phyloP scores from a whole-genome alignment of 306 rosid species.

The Cajanus cajan region DNA sequence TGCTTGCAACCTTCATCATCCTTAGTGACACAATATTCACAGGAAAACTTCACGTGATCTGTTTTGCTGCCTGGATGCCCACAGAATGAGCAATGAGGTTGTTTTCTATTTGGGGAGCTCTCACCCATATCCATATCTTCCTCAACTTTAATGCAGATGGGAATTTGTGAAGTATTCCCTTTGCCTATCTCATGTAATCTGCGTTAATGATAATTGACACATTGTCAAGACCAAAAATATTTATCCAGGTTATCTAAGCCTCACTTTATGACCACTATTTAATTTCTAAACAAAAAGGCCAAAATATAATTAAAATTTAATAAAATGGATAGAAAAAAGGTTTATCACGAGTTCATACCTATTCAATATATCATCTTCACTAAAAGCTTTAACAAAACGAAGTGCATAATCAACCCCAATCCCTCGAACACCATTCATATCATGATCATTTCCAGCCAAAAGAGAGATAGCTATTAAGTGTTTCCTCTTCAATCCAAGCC shows the following conservation, averaged over 20 bases:
- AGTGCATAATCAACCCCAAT: conserved; percentile 82
- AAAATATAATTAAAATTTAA: neutral
- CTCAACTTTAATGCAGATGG: conserved; percentile 31
- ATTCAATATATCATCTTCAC: conserved; percentile 74
- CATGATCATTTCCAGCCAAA: conserved; percentile 86
- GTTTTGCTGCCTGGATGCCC: conserved; percentile 91
- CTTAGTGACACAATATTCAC: conserved; percentile 53
- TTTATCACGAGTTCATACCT: conserved; percentile 43
- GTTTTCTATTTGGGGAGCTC: conserved; percentile 48
- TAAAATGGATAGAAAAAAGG: neutral
- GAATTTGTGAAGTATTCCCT: conserved; percentile 42
- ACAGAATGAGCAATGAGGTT: conserved; percentile 82
- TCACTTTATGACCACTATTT: neutral
- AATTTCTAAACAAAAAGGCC: neutral
- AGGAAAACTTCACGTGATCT: conserved; percentile 58
- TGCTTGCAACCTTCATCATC: conserved; percentile 58
- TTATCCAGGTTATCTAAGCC: neutral
- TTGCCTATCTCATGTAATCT: conserved; percentile 78
- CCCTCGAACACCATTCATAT: conserved; percentile 79
- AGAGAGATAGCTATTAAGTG: conserved; percentile 85
- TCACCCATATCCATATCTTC: conserved; percentile 41
- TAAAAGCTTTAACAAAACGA: conserved; percentile 60
- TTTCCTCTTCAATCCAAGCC: conserved; percentile 86
- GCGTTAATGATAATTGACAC: conserved; percentile 34
- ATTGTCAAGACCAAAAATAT: neutral